phyloP scores from a whole-genome alignment of 768 basidiomycete genomes.

The Termitomyces titanicus region DNA sequence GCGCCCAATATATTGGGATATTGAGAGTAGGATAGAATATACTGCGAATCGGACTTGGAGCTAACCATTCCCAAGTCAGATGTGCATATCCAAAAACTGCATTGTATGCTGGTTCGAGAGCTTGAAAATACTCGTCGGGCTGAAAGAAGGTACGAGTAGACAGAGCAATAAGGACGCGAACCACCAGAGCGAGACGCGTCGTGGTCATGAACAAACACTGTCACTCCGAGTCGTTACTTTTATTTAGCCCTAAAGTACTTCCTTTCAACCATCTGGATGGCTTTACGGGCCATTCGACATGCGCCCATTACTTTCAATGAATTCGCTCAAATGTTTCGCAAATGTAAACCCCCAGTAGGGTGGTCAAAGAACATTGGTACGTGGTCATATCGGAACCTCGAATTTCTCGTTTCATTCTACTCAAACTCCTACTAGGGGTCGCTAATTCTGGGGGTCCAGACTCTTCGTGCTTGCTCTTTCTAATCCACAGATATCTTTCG shows the following conservation, averaged over 20 bases:
- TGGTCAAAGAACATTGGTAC: slow-evolving; percentile 50
- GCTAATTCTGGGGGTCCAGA: slow-evolving; percentile 84
- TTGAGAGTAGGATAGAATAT: slow-evolving; percentile 82
- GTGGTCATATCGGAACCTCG: background rate
- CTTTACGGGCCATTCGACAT: slow-evolving; percentile 2
- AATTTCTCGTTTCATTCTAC: background rate
- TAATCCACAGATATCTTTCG: slow-evolving; percentile 47
- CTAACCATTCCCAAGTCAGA: slow-evolving; percentile 95
- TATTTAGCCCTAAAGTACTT: no score
- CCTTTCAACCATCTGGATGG: slow-evolving; percentile 1
- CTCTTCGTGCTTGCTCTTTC: slow-evolving; percentile 73
- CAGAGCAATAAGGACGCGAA: slow-evolving; percentile 63
- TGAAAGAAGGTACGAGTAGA: slow-evolving; percentile 86
- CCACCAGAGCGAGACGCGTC: slow-evolving; percentile 33
- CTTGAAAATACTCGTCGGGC: slow-evolving; percentile 96
- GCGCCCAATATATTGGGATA: slow-evolving; percentile 68
- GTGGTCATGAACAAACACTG: slow-evolving; percentile 12
- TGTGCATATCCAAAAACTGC: slow-evolving; percentile 89
- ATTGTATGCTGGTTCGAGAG: slow-evolving; percentile 87
- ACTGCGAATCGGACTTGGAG: slow-evolving; percentile 67
- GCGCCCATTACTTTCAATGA: slow-evolving; percentile 44
- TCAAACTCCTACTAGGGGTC: slow-evolving; percentile 41
- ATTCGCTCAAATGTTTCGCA: slow-evolving; percentile 43
- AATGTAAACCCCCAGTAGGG: slow-evolving; percentile 44
- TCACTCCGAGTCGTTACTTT: no score